Evolutionary conservation across 164 flowering plant species (phyloP), one percentile per base, ranked within the genome.

Genomic region (Umbellularia californica): DNA sequence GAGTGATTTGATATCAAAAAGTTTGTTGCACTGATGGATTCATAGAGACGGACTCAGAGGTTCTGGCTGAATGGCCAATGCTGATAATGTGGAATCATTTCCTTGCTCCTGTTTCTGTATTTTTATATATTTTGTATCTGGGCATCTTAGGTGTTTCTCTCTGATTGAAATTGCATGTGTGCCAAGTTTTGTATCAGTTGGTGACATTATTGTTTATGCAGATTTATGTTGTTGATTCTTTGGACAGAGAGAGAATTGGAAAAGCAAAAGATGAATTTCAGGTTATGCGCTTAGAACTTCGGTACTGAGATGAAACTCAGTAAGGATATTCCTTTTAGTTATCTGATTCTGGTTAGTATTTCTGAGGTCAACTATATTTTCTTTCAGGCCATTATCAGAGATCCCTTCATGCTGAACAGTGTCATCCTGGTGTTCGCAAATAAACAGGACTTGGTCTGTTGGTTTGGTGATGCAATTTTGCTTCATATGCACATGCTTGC

Each of bases 141-240:
- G 47, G 47, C 10, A 41, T 41, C 47, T 41, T 41, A 41, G 47
- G 11, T 41, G 47, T 41, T 41, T 41, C 47, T 41, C 47, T 41
- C 47, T 41, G 9, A 41, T 41, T 41, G 47, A 41, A 41, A 41
- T 41, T 41, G 9, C 10, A 9, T 7, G 47, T 9, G 47, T 41
- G 47, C 47, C 47, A 5, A 41, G 11, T 7, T 7, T 5, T 41
- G 47, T 41, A 41, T 41, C 24, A 23, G 27, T 65, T 23, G 30
- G 30, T 65, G 68, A 65, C 68, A 30, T 60, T 24, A 12, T 35
- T 72, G 41, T 50, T 14, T 75, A 6, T 80, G 80, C 89, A 94
- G 99, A 96, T 96, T 77, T 96, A 96, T 84, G 99, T 96, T 78
- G 99, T 96, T 74, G 99, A 96, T 87, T 93, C 98, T 73, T 80